Evolutionary conservation across 2,329 filamentous ascomycete genomes (phyloP), one percentile per base, ranked within the genome.

Genomic region (Colletotrichum musicola): DNA sequence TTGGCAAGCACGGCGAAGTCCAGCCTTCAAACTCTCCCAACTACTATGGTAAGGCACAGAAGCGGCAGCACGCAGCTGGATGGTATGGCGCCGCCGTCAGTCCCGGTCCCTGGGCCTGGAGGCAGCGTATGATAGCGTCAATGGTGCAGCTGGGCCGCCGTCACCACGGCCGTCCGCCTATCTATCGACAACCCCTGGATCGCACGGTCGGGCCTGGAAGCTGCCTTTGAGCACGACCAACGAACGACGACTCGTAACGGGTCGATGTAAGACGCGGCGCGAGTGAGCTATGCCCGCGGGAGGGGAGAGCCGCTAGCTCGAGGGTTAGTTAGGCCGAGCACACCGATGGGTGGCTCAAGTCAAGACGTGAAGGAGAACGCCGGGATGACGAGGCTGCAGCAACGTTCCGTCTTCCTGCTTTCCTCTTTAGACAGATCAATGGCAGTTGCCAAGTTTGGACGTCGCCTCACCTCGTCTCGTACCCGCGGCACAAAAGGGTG

Each of bases 81-180:
- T 35, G 40, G 53, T 9, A 65, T 51, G 65, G 55, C 55, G 55
- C 42, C 49, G 49, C 54, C 55, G 30, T 55, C 42, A 54, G 40
- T 68, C 18, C 62, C 55, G 62, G 25, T 47, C 62, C 54, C 51
- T 56, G 42, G 62, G 50, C 25, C 56, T 55, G 44, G 55, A 42
- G 30, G 57, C 53, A 47, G 47, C 42, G 62, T 50, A 18, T 35
- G 27, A 54, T 64, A 49, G 53, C 40, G 53, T 53, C 64, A 53
- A 46, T 64, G 64, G 47, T 49, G 47, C 47, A 20, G 53, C 60
- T 42, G 51, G 50, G 60, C 53, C 53, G 59, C 54, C 60, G 54
- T 58, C 54, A 68, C 22, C 22, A 59, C 18, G 20, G 50, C 25
- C 14, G 44, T 57, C 44, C 27, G 62, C 22, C 57, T 42, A 61